Evolutionary conservation across 768 basidiomycete genomes (phyloP).

Genomic region (Suillus clintonianus): DNA sequence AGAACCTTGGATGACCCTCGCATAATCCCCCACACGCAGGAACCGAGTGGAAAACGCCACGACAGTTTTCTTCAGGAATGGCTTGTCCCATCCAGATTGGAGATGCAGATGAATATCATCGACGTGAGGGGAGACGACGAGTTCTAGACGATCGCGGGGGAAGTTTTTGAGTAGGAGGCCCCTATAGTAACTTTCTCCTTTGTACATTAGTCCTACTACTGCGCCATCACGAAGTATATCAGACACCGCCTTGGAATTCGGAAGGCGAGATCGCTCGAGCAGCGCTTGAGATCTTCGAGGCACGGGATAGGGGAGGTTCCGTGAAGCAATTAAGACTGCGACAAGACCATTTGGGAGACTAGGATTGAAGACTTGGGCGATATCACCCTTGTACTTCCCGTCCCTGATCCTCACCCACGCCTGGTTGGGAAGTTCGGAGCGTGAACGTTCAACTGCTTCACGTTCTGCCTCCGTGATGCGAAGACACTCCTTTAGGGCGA

Average conservation of each 20-base stretch:
- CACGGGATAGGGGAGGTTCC: too few species aligned
- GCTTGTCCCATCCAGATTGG: neutral
- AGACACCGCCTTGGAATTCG: neutral
- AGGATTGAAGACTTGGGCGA: too few species aligned
- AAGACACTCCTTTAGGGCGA: too few species aligned
- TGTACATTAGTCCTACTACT: neutral
- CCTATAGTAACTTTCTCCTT: neutral
- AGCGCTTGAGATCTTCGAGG: too few species aligned
- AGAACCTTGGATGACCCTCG: neutral
- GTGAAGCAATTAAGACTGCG: too few species aligned
- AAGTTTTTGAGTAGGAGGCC: neutral
- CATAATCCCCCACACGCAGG: neutral
- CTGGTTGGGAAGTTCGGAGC: too few species aligned
- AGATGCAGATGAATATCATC: neutral
- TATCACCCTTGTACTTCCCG: too few species aligned
- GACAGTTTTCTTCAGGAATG: neutral
- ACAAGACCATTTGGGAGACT: too few species aligned
- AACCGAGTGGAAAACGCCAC: neutral
- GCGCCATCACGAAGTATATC: neutral
- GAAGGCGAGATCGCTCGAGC: too few species aligned
- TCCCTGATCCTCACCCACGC: too few species aligned
- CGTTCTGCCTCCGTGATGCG: too few species aligned
- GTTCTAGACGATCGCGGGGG: neutral
- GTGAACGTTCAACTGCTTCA: too few species aligned
- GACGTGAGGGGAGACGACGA: neutral